These are phyloP conservation scores for Phytophthora sp. DNA, from an alignment of 352 stramenopile genomes.

Conservation along the genomic window DNA sequence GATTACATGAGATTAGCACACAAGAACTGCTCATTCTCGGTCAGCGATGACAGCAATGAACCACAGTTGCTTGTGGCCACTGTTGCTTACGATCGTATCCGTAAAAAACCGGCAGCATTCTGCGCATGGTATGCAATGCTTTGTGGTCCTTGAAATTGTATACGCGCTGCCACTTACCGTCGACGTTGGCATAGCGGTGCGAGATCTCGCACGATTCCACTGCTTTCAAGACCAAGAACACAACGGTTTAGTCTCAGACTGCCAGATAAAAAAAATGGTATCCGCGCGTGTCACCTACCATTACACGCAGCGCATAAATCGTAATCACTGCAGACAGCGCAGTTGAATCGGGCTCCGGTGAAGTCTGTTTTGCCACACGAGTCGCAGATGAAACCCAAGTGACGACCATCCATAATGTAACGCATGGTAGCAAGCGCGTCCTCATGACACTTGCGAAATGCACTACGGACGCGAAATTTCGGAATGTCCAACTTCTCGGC, in stretches of 20 bases:
- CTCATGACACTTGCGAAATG: conserved; percentile 81
- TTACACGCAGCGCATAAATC: conserved; percentile 70
- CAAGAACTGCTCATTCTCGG: conserved; percentile 5
- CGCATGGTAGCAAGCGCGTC: conserved; percentile 63
- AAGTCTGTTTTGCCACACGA: conserved; percentile 85
- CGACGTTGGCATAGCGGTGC: conserved; percentile 81
- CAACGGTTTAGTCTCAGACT: conserved; percentile 7
- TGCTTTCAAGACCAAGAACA: conserved; percentile 36
- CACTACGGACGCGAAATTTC: conserved; percentile 81
- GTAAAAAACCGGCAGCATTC: conserved; percentile 79
- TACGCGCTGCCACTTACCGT: conserved; percentile 82
- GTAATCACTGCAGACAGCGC: conserved; percentile 78
- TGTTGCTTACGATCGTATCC: conserved; percentile 43
- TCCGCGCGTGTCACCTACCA: conserved; percentile 37
- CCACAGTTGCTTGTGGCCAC: conserved; percentile 10
- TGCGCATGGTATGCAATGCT: conserved; percentile 56
- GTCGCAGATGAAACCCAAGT: conserved; percentile 86
- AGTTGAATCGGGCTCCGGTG: conserved; percentile 76
- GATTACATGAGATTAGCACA: conserved; percentile 40
- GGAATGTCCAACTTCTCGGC: conserved; percentile 77
- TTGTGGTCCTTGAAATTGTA: conserved; percentile 81
- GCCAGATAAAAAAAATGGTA: not conserved
- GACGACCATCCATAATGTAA: conserved; percentile 85
- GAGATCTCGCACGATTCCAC: conserved; percentile 63
- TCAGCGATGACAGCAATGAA: conserved; percentile 13